Evolutionary conservation across 352 stramenopile species (phyloP).

Genomic region (Pythium dissotocum): DNA sequence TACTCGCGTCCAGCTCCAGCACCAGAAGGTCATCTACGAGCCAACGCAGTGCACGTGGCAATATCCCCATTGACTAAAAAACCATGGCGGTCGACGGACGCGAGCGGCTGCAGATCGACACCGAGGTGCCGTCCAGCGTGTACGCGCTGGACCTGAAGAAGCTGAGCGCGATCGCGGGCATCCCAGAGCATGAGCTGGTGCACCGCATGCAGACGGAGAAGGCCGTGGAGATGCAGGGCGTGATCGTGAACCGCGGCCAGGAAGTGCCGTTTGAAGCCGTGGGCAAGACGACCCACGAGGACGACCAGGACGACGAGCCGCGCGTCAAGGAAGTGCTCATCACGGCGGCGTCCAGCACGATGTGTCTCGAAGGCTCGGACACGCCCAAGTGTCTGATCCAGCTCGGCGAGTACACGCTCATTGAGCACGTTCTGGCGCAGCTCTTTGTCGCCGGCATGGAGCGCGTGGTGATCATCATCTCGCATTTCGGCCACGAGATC

Average conservation of each 20-base stretch:
- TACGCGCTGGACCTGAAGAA: constrained; percentile 72
- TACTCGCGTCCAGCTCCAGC: not conserved
- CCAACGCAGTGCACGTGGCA: not conserved
- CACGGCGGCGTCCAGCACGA: constrained; percentile 75
- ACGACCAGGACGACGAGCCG: constrained; percentile 17
- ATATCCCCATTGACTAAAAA: not conserved
- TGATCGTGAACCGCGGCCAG: constrained; percentile 75
- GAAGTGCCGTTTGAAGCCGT: constrained; percentile 81
- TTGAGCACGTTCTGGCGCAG: constrained; percentile 82
- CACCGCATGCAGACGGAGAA: constrained; percentile 71
- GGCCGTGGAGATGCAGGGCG: constrained; percentile 79
- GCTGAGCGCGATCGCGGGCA: constrained; percentile 61
- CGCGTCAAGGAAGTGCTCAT: constrained; percentile 75
- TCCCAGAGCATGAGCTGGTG: constrained; percentile 70
- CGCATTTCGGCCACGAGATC: constrained; percentile 79
- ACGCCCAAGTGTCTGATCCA: constrained; percentile 81
- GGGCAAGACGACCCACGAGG: constrained; percentile 40
- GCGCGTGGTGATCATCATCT: constrained; percentile 84
- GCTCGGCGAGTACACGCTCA: constrained; percentile 74
- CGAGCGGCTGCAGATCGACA: constrained; percentile 59
- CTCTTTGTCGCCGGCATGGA: constrained; percentile 82
- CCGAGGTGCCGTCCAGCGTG: constrained; percentile 77
- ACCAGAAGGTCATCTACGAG: no score
- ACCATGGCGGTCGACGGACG: constrained; percentile 20
- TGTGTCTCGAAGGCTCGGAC: constrained; percentile 76